These are phyloP conservation scores for Colletotrichum neosansevieriae DNA, from an alignment of 2,329 filamentous ascomycete genomes.

Conservation along the genomic window DNA sequence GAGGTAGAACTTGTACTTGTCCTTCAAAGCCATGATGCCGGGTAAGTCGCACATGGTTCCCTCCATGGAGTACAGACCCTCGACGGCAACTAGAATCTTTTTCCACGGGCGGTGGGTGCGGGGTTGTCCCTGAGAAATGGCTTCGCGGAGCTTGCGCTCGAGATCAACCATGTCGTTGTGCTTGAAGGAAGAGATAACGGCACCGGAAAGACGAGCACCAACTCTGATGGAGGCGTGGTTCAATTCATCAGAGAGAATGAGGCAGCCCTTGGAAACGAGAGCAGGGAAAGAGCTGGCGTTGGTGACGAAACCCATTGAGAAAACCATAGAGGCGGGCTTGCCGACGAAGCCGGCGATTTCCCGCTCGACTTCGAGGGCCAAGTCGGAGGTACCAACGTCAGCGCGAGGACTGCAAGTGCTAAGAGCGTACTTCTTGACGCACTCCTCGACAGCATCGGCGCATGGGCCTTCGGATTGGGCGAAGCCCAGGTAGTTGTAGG, in stretches of 20 bases:
- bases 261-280: constrained; percentile 89
- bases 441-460: constrained; percentile 90
- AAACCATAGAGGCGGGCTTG: constrained; percentile 94
- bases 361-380: constrained; percentile 89
- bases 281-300: constrained; percentile 95
- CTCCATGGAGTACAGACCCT: constrained; percentile 99
- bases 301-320: constrained; percentile 99
- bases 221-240: constrained; percentile 99
- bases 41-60: constrained; percentile 99
- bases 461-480: constrained; percentile 97
- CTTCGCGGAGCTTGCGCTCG: constrained; percentile 87
- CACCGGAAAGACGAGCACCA: constrained; percentile 91
- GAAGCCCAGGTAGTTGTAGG: constrained; percentile 99
- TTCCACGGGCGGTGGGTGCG: constrained; percentile 99
- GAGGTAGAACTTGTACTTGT: constrained; percentile 95
- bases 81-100: constrained; percentile 96
- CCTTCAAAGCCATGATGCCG: constrained; percentile 86
- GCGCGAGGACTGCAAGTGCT: constrained; percentile 83
- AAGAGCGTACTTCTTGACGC: constrained; percentile 86
- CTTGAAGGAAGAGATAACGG: constrained; percentile 96
- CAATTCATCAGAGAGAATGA: constrained; percentile 96
- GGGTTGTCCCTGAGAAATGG: constrained; percentile 95
- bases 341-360: constrained; percentile 92
- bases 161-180: constrained; percentile 95
- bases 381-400: constrained; percentile 88